A percentile compares a stretch with the other conserved stretches of the same genome.
phyloP scores from a whole-genome alignment of 306 rosid genomes.

The Prunus salicina region DNA sequence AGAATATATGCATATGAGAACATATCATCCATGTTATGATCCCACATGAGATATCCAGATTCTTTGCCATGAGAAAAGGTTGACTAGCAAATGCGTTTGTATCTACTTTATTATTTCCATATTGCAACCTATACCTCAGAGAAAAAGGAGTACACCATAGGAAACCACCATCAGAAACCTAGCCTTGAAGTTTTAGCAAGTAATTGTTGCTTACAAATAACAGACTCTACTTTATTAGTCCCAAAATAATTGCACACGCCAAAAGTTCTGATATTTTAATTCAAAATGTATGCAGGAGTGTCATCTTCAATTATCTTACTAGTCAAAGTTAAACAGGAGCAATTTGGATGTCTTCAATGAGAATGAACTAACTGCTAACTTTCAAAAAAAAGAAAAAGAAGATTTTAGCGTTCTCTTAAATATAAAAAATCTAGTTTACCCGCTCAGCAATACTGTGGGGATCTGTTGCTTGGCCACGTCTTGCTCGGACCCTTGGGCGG shows the following conservation, averaged over 20 bases:
- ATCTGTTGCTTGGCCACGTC: constrained; percentile 98
- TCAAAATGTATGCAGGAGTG: background rate
- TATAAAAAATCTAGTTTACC: constrained; percentile 34
- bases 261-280: background rate
- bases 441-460: constrained; percentile 98
- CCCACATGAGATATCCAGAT: background rate
- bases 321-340: background rate
- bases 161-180: background rate
- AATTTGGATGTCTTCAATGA: background rate
- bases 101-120: background rate
- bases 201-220: background rate
- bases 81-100: background rate
- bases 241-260: background rate
- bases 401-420: background rate
- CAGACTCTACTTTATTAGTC: background rate
- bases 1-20: background rate
- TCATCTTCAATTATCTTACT: background rate
- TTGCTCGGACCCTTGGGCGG: constrained; percentile 92
- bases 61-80: background rate
- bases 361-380: background rate
- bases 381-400: background rate
- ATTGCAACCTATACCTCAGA: background rate
- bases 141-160: background rate
- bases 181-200: background rate
- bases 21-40: background rate